Evolutionary conservation across 768 basidiomycete species (phyloP).

Genomic region (Crassisporium funariophilum): DNA sequence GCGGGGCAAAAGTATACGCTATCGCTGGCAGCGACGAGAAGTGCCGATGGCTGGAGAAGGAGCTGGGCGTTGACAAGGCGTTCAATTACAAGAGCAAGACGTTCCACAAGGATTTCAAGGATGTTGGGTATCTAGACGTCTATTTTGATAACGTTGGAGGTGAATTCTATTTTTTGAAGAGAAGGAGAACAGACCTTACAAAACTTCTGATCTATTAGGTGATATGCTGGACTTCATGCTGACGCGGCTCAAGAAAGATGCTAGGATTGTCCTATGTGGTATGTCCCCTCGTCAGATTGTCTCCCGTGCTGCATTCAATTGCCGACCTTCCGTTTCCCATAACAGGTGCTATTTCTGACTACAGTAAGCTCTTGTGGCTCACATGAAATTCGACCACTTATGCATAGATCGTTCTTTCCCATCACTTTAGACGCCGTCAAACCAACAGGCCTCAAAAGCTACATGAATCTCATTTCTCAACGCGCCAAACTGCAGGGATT

Average conservation of each 20-base stretch:
- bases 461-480: constrained; percentile 70
- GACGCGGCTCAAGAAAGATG: constrained; percentile 72
- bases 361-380: constrained; percentile 63
- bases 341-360: constrained; percentile 83
- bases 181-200: background rate
- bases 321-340: constrained; percentile 5
- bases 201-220: constrained; percentile 32
- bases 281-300: constrained; percentile 21
- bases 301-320: background rate
- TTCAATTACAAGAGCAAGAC: constrained; percentile 85
- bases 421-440: constrained; percentile 48
- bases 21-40: constrained; percentile 88
- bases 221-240: constrained; percentile 82
- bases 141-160: constrained; percentile 85
- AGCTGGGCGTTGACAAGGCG: constrained; percentile 80
- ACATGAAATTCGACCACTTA: background rate
- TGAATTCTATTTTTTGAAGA: constrained; percentile 6
- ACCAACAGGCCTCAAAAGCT: constrained; percentile 69
- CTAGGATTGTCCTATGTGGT: constrained; percentile 85
- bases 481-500: constrained; percentile 86
- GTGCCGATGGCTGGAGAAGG: constrained; percentile 81
- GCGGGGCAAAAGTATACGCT: constrained; percentile 81
- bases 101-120: constrained; percentile 74
- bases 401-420: background rate
- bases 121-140: constrained; percentile 80